phyloP scores from a whole-genome alignment of 2,329 filamentous ascomycete genomes.

The Aspergillus tubingensis region DNA sequence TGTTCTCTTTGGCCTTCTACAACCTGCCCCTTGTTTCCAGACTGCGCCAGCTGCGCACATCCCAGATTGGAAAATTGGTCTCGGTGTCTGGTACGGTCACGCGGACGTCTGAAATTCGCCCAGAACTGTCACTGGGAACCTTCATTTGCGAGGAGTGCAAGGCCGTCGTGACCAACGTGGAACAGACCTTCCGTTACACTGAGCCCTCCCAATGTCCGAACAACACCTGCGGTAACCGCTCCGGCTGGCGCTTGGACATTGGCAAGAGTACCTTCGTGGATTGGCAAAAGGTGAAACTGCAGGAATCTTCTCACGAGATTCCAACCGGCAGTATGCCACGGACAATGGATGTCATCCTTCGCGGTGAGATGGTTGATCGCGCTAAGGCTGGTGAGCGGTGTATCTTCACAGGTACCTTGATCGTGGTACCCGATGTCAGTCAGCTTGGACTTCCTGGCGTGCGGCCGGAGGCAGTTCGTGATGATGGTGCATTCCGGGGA shows the following conservation, averaged over 20 bases:
- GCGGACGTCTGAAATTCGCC: slow-evolving; percentile 92
- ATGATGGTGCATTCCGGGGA: slow-evolving; percentile 74
- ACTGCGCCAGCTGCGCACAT: slow-evolving; percentile 80
- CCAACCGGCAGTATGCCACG: slow-evolving; percentile 98
- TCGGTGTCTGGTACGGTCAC: slow-evolving; percentile 98
- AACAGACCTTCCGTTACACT: slow-evolving; percentile 96
- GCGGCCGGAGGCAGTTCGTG: slow-evolving; percentile 77
- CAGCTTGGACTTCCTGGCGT: slow-evolving; percentile 89
- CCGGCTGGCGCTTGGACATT: slow-evolving; percentile 96
- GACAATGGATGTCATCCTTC: slow-evolving; percentile 94
- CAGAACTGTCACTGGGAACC: slow-evolving; percentile 87
- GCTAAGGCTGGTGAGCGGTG: slow-evolving; percentile 98
- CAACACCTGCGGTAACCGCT: slow-evolving; percentile 77
- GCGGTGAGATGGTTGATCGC: slow-evolving; percentile 95
- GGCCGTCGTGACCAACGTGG: slow-evolving; percentile 81
- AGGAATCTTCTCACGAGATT: slow-evolving; percentile 98
- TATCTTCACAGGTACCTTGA: slow-evolving; percentile 93
- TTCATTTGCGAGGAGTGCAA: slow-evolving; percentile 90
- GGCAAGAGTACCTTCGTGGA: slow-evolving; percentile 96
- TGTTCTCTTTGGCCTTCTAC: slow-evolving; percentile 92
- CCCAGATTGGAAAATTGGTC: slow-evolving; percentile 86
- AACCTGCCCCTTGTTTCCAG: slow-evolving; percentile 86
- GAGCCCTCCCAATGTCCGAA: slow-evolving; percentile 97
- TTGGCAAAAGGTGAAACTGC: slow-evolving; percentile 98
- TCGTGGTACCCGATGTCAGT: slow-evolving; percentile 95